Evolutionary conservation across 2,329 filamentous ascomycete genomes (phyloP).

Genomic region (Pseudocercospora cruenta): DNA sequence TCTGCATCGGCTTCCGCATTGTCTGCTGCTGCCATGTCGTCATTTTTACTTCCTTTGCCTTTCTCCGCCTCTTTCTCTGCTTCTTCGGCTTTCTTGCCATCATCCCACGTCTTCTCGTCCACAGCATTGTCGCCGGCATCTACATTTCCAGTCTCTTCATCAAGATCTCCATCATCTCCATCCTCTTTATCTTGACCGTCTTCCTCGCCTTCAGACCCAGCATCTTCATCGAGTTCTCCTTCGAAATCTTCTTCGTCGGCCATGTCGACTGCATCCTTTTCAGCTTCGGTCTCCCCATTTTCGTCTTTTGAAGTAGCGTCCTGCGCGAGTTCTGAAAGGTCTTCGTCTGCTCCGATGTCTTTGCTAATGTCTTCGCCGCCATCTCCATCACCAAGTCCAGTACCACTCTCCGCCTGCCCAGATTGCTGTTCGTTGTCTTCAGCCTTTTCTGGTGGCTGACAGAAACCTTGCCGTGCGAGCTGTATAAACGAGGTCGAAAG

Average conservation of each 20-base stretch:
- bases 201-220: slow-evolving; percentile 61
- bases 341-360: slow-evolving; percentile 90
- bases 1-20: slow-evolving; percentile 42
- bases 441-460: slow-evolving; percentile 80
- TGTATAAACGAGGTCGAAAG: slow-evolving; percentile 78
- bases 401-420: slow-evolving; percentile 86
- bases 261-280: slow-evolving; percentile 89
- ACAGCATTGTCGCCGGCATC: slow-evolving; percentile 90
- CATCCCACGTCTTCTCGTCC: slow-evolving; percentile 99
- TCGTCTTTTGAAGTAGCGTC: slow-evolving; percentile 63
- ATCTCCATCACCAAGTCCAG: slow-evolving; percentile 91
- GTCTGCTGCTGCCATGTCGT: slow-evolving; percentile 48
- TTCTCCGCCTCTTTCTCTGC: slow-evolving; percentile 78
- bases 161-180: slow-evolving; percentile 65
- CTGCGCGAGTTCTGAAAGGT: slow-evolving; percentile 87
- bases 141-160: slow-evolving; percentile 70
- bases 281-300: slow-evolving; percentile 68
- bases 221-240: slow-evolving; percentile 72
- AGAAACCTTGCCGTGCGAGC: slow-evolving; percentile 85
- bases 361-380: slow-evolving; percentile 98
- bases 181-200: slow-evolving; percentile 58
- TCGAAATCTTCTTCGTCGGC: slow-evolving; percentile 91
- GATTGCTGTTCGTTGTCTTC: slow-evolving; percentile 43
- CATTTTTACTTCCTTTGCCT: slow-evolving; percentile 52
- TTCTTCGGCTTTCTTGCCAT: slow-evolving; percentile 73